A percentile compares a stretch with the other conserved stretches of the same genome.
phyloP scores from a whole-genome alignment of 345 rosid genomes.

The Linum tenue region DNA sequence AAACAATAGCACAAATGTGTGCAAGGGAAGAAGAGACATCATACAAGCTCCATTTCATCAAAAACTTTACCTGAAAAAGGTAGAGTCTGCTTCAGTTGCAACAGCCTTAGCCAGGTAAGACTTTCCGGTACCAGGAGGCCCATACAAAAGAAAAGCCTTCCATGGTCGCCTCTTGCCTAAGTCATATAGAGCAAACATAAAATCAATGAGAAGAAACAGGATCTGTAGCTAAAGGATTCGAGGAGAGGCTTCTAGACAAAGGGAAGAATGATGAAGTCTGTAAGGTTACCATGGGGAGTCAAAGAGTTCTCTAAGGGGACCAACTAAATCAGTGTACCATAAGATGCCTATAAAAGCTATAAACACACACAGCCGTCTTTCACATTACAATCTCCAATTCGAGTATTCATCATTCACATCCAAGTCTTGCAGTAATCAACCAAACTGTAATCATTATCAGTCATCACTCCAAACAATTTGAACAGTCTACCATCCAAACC shows the following conservation, averaged over 20 bases:
- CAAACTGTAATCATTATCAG: not conserved
- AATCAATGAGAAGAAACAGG: not conserved
- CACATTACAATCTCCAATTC: no score
- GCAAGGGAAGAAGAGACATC: not conserved
- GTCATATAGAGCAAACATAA: constrained; percentile 10
- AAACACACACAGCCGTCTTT: no score
- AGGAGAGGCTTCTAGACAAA: not conserved
- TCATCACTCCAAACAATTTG: not conserved
- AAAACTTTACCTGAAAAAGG: constrained; percentile 64
- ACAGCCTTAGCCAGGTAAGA: constrained; percentile 94
- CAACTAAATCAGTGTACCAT: not conserved
- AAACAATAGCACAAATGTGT: not conserved
- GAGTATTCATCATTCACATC: no score
- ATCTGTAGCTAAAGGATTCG: not conserved
- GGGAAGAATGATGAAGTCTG: not conserved
- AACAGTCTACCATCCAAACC: not conserved
- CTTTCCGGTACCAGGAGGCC: constrained; percentile 96
- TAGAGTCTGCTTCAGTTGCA: constrained; percentile 92
- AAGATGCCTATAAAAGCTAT: not conserved
- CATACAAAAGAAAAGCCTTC: constrained; percentile 85
- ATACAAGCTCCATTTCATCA: not conserved
- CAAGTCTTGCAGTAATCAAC: not conserved
- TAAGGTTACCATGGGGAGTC: not conserved
- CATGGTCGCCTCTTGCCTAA: constrained; percentile 88
- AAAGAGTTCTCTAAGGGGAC: not conserved